Evolutionary conservation across 176 grass and related monocot species (phyloP), one percentile per base, ranked within the genome.

Genomic region (Guadua angustifolia): DNA sequence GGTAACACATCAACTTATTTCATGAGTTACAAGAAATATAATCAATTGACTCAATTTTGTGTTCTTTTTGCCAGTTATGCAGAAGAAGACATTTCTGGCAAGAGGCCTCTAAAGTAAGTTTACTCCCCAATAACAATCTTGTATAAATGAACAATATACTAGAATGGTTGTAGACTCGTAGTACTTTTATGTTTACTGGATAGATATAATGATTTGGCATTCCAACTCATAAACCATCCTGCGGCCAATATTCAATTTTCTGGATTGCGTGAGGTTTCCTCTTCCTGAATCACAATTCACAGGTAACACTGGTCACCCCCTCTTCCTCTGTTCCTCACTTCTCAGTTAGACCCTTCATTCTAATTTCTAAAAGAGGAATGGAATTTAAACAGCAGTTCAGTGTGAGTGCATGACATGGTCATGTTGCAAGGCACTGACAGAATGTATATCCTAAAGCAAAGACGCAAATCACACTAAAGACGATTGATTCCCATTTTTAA

Each of bases 391-490:
- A 42, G 6, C 5, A 73, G 18, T 66, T 55, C 3, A 53, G 69
- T 68, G 36, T 66, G 56, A 51, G 9, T 19, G 45, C n/a, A 1
- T 74, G 43, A 40, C 58, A 65, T 42, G 32, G 65, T 40, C 65
- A 49, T 78, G 64, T 71, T 71, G 83, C 66, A 62, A 42, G 21
- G 67, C 14, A 51, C 29, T 29, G 29, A 29, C 29, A 29, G 11
- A 12, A 12, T 38, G 13, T 66, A 49, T 15, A 77, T 68, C 21
- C 9, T n/a, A 73, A 22, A 67, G 9, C 16, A 82, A 81, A 83
- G 5, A 74, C 38, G 8, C 44, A 39, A 69, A 14, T 45, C 11
- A 42, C 33, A 51, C 5, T 65, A 49, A 24, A 46, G 49, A 82
- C 79, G 35, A 7, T 11, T 9, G 51, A 61, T n/a, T 12, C 24